Evolutionary conservation across 495 filamentous ascomycete species (phyloP).

Genomic region (Cercophora newfieldiana): DNA sequence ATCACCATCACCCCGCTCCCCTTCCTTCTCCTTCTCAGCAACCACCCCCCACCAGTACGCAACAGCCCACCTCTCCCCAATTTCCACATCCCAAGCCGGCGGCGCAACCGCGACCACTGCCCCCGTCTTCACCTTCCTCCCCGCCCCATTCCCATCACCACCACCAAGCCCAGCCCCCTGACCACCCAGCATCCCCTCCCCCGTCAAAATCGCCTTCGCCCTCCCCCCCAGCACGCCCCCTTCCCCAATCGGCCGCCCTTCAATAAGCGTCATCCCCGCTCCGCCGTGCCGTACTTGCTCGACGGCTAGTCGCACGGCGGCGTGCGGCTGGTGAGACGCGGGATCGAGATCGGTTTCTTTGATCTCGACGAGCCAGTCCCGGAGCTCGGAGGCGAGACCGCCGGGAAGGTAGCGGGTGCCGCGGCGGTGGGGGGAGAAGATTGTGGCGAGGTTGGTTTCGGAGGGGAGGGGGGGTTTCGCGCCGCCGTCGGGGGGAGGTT

Average conservation of each 20-base stretch:
- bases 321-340: background rate
- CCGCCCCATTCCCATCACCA: background rate
- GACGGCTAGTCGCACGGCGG: conserved; percentile 25
- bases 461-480: conserved; percentile 20
- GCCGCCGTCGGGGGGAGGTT: conserved; percentile 18
- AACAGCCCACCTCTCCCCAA: conserved; percentile 44
- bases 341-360: conserved; percentile 29
- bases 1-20: background rate
- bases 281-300: conserved; percentile 25
- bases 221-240: background rate
- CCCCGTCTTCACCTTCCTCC: conserved; percentile 25
- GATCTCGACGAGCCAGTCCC: conserved; percentile 48
- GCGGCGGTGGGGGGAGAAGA: conserved; percentile 45
- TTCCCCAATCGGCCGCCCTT: conserved; percentile 10
- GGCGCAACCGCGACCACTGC: conserved; percentile 38
- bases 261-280: conserved; percentile 25
- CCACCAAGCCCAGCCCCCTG: background rate
- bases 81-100: conserved; percentile 46
- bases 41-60: conserved; percentile 45
- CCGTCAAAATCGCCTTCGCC: conserved; percentile 38
- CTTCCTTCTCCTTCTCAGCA: background rate
- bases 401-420: conserved; percentile 39
- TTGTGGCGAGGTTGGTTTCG: conserved; percentile 30
- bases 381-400: conserved; percentile 45
- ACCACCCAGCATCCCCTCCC: conserved; percentile 32